A percentile compares a stretch with the other conserved stretches of the same genome.
phyloP scores from a whole-genome alignment of 2,329 filamentous ascomycete genomes.

The Cercospora nicotianae region DNA sequence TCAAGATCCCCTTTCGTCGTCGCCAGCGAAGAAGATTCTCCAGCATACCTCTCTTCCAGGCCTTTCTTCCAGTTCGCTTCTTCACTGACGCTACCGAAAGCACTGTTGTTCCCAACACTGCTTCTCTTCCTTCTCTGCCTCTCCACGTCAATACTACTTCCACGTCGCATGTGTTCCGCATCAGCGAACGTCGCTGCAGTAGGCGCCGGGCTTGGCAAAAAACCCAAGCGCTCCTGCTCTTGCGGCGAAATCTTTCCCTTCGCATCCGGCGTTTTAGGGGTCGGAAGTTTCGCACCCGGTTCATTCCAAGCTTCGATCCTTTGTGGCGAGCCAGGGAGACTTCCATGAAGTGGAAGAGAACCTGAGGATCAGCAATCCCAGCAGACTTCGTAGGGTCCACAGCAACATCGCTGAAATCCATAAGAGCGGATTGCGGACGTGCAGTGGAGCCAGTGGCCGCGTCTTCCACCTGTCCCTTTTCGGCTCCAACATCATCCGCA shows the following conservation, averaged over 20 bases:
- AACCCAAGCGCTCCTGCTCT: constrained; percentile 27
- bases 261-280: constrained; percentile 16
- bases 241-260: constrained; percentile 1
- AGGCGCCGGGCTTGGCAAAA: constrained; percentile 35
- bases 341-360: neutral
- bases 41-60: constrained; percentile 11
- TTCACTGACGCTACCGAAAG: neutral
- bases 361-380: neutral
- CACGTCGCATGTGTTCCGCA: constrained; percentile 13
- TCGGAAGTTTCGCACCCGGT: constrained; percentile 26
- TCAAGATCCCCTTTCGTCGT: neutral
- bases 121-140: neutral
- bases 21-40: neutral
- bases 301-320: constrained; percentile 31
- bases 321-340: constrained; percentile 5
- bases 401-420: constrained; percentile 23
- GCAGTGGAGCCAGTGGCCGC: neutral
- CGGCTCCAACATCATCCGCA: neutral
- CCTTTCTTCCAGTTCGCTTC: constrained; percentile 9
- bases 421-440: constrained; percentile 9
- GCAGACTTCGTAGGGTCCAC: constrained; percentile 10
- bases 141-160: constrained; percentile 9
- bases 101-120: neutral
- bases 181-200: constrained; percentile 24
- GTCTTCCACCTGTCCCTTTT: neutral